Percentiles rank a stretch among this genome's conserved stretches.
Conservation (phyloP, 2,329 filamentous ascomycete genomes). For the Beauveria varroae region DNA sequence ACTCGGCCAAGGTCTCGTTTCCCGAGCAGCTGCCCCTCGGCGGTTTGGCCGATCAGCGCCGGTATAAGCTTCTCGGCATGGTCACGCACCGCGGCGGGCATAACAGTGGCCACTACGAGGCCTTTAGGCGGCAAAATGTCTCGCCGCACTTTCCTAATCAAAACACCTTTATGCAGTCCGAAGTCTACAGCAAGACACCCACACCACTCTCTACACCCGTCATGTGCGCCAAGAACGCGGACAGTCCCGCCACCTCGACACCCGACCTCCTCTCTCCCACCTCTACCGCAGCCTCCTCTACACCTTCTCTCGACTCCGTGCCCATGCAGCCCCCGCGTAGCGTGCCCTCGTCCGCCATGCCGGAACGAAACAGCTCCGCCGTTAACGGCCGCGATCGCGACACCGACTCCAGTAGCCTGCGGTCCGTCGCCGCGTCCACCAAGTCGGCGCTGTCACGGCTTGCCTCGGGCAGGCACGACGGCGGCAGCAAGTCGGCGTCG, state of each 20-base stretch:
- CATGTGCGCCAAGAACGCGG: conserved; percentile 28
- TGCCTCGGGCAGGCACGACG: conserved; percentile 28
- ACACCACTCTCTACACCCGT: conserved; percentile 44
- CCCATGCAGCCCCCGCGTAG: conserved; percentile 22
- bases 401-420: conserved; percentile 43
- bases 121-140: conserved; percentile 79
- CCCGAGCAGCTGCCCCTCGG: conserved; percentile 81
- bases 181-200: conserved; percentile 60
- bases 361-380: conserved; percentile 15
- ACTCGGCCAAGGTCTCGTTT: conserved; percentile 88
- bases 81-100: conserved; percentile 95
- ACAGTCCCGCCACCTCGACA: conserved; percentile 38
- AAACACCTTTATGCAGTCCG: conserved; percentile 67
- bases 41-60: conserved; percentile 66
- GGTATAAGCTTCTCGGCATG: conserved; percentile 77
- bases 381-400: conserved; percentile 32
- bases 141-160: conserved; percentile 76
- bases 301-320: conserved; percentile 29
- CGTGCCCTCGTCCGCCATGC: conserved; percentile 20
- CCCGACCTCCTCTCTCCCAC: conserved; percentile 38
- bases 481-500: conserved; percentile 18
- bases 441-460: conserved; percentile 45
- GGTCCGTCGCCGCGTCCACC: conserved; percentile 49
- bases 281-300: conserved; percentile 28
- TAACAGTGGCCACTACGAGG: conserved; percentile 94